These are phyloP conservation scores for Malus sylvestris DNA, from an alignment of 306 rosid species.

Conservation along the genomic window DNA sequence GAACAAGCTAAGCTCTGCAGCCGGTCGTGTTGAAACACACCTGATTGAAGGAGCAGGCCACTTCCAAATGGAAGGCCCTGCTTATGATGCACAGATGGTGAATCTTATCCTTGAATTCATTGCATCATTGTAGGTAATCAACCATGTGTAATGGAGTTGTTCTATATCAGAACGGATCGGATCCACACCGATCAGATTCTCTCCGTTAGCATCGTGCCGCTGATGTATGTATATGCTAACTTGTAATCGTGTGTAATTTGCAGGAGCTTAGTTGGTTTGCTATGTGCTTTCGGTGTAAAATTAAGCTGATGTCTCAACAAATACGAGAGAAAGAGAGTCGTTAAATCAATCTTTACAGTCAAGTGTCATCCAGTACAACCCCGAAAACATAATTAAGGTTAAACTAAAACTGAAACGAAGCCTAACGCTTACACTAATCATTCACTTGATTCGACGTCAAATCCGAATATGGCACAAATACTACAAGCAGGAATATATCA, in stretches of 20 bases:
- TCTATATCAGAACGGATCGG: not conserved
- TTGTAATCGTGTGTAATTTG: constrained; percentile 15
- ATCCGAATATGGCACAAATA: constrained; percentile 17
- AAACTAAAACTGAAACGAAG: constrained; percentile 10
- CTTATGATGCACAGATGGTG: constrained; percentile 68
- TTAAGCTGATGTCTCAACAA: not conserved
- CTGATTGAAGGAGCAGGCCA: constrained; percentile 76
- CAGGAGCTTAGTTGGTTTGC: constrained; percentile 26
- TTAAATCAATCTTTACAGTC: constrained; percentile 15
- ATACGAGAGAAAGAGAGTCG: not conserved
- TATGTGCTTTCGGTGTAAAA: constrained; percentile 14
- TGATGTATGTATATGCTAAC: constrained; percentile 21
- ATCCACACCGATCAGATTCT: not conserved
- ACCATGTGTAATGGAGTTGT: constrained; percentile 2
- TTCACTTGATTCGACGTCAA: constrained; percentile 3
- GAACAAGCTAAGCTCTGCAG: constrained; percentile 62
- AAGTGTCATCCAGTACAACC: constrained; percentile 11
- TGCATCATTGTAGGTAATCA: constrained; percentile 37
- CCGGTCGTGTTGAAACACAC: constrained; percentile 58
- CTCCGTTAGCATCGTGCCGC: not conserved
- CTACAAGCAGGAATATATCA: constrained; percentile 9
- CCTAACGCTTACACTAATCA: constrained; percentile 19
- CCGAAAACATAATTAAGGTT: not conserved
- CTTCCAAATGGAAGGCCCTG: constrained; percentile 94
- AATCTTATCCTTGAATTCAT: constrained; percentile 51